These are phyloP conservation scores for Hypomontagnella monticulosa DNA, from an alignment of 495 filamentous ascomycete genomes.

Conservation along the genomic window DNA sequence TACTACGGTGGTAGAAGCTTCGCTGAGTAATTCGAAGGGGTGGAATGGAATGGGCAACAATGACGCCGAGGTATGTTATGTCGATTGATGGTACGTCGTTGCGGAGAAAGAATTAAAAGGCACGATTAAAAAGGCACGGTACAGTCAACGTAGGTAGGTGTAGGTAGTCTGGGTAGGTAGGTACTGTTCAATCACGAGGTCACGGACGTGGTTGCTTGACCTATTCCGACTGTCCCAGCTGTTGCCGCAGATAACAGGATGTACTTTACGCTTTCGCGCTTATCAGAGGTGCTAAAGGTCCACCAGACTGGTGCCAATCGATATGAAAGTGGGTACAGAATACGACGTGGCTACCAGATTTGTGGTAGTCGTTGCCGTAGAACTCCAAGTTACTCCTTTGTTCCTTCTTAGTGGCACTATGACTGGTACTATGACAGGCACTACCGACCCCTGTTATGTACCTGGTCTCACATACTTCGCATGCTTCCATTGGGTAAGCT, in stretches of 20 bases:
- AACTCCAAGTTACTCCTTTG: conserved; percentile 12
- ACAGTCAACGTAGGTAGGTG: too few species aligned
- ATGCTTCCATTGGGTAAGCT: too few species aligned
- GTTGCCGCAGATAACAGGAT: conserved; percentile 15
- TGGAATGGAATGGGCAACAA: conserved; percentile 31
- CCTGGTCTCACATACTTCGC: not conserved
- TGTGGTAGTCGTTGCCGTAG: not conserved
- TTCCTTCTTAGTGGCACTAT: not conserved
- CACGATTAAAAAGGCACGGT: not conserved
- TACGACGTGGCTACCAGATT: conserved; percentile 21
- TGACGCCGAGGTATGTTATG: conserved; percentile 21
- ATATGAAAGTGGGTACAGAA: not conserved
- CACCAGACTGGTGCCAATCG: conserved; percentile 15
- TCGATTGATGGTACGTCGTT: conserved; percentile 47
- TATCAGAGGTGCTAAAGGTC: not conserved
- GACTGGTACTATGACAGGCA: too few species aligned
- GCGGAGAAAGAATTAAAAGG: conserved; percentile 36
- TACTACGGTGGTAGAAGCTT: conserved; percentile 2
- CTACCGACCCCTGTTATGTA: too few species aligned
- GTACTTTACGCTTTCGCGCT: not conserved
- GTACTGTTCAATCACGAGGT: conserved; percentile 33
- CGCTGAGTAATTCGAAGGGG: not conserved
- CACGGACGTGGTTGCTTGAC: conserved; percentile 34
- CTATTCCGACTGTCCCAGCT: conserved; percentile 17
- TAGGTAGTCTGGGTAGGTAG: not conserved